A percentile compares a stretch with the other conserved stretches of the same genome.
Evolutionary conservation across 2,329 filamentous ascomycete species (phyloP).

Genomic region (Venturia oleaginea): DNA sequence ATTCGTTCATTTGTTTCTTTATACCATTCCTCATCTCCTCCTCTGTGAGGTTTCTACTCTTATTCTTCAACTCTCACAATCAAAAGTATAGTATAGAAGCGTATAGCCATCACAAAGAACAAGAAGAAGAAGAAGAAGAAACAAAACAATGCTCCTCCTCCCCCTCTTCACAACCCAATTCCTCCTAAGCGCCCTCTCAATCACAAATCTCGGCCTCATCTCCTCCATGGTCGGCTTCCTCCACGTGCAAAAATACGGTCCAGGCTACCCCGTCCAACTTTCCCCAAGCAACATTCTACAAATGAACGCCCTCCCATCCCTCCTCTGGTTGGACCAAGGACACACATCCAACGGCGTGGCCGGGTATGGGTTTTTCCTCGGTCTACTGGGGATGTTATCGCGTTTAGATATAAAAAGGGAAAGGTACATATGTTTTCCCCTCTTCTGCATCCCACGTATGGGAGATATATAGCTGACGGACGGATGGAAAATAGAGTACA

Average conservation of each 20-base stretch:
- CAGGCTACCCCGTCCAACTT: constrained; percentile 19
- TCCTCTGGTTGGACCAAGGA: constrained; percentile 25
- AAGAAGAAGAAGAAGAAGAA: no score
- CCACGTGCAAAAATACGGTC: constrained; percentile 23
- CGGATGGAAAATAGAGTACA: neutral
- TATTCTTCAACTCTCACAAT: no score
- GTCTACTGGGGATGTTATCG: constrained; percentile 23
- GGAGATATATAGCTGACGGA: no score
- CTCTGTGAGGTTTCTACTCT: no score
- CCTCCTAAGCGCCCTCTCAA: constrained; percentile 24
- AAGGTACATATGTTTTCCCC: neutral
- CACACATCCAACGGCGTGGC: constrained; percentile 24
- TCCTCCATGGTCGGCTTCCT: constrained; percentile 27
- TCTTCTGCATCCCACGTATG: no score
- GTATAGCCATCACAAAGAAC: no score
- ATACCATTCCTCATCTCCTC: no score
- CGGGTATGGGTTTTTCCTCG: constrained; percentile 26
- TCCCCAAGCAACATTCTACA: constrained; percentile 20
- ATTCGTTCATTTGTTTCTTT: neutral
- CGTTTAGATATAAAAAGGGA: constrained; percentile 20
- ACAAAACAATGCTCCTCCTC: constrained; percentile 17
- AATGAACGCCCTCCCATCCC: constrained; percentile 21
- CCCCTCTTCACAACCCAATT: constrained; percentile 20
- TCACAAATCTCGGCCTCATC: constrained; percentile 23
- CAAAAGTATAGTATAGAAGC: no score